Evolutionary conservation across 139 green algal species (phyloP).

Genomic region (Chlamydomonas asymmetrica): DNA sequence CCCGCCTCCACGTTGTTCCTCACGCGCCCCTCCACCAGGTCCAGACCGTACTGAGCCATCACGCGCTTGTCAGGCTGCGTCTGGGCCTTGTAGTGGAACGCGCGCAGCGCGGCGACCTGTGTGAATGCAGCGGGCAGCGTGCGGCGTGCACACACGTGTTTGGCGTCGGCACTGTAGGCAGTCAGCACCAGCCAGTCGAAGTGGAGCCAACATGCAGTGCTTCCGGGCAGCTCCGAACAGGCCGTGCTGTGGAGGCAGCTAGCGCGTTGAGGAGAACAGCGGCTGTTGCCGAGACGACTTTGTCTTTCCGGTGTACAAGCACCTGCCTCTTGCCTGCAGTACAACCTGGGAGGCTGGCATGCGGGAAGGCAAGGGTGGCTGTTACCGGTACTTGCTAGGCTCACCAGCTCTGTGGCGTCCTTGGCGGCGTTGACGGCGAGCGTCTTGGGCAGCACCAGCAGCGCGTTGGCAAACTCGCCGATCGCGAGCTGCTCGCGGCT

Average conservation of each 20-base stretch:
- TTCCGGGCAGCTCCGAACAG: too few relatives aligned
- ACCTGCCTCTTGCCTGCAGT: too few relatives aligned
- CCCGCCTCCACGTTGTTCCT: conserved; percentile 92
- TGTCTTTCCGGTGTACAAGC: too few relatives aligned
- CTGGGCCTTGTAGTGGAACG: conserved; percentile 90
- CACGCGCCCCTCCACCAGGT: conserved; percentile 73
- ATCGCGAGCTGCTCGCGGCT: conserved; percentile 98
- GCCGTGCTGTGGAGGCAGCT: too few relatives aligned
- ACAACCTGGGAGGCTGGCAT: too few relatives aligned
- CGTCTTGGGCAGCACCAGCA: conserved; percentile 79
- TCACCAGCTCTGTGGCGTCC: conserved; percentile 24
- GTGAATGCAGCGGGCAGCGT: not conserved
- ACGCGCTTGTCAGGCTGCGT: conserved; percentile 42
- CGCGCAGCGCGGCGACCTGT: conserved; percentile 90
- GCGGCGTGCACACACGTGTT: not conserved
- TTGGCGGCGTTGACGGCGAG: conserved; percentile 96
- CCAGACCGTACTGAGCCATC: conserved; percentile 72
- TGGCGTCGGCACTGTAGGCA: too few relatives aligned
- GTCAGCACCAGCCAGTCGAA: too few relatives aligned
- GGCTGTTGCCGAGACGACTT: too few relatives aligned
- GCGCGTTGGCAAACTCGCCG: conserved; percentile 80
- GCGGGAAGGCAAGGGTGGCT: too few relatives aligned
- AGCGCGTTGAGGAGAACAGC: too few relatives aligned
- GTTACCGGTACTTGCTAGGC: too few relatives aligned
- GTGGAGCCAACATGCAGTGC: too few relatives aligned